Evolutionary conservation across 768 basidiomycete genomes (phyloP), one percentile per base, ranked within the genome.

Genomic region (Xerocomellus chrysenteron): DNA sequence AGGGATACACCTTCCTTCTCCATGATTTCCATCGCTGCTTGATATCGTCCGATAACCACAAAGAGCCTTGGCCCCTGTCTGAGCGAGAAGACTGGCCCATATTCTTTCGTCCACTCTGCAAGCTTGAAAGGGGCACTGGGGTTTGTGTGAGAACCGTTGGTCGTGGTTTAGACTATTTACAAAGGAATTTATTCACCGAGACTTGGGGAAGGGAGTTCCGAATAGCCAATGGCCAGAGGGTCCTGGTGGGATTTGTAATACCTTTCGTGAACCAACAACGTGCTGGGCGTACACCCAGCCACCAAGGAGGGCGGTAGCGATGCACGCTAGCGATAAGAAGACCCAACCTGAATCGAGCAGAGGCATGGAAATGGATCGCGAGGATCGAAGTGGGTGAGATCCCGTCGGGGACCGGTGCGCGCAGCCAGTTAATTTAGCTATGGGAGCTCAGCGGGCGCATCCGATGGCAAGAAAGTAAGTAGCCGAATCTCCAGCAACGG

Each of bases 1-100:
- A 57, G 3, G 5, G 55, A 58, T 2, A 39, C 54, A 19, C 54
- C 57, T 24, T 58, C 47, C 43, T 58, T 58, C 33, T 58, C 54
- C 57, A 58, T 57, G 32, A 58, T 50, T 24, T 58, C 57, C 55
- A 58, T 58, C 36, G 54, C 57, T 12, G 47, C 54, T 30, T 57
- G 43, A 8, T 58, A 50, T 21, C 57, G 43, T 9, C 57, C 57
- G 2, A 58, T 57, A 14, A 58, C 12, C 24, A 58, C 54, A 26
- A 40, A 58, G 11, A 46, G 13, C 19, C 48, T 50, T 14, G 54
- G 26, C 4, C 57, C 57, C 8, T 57, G 43, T 17, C 26, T 57
- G 0, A 58, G 12, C 14, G 57, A 56, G 5, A 57, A 46, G 5
- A 58, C 54, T 0, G 57, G 55, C 2, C 57, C 57, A 7, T 56